Base-by-base conservation (phyloP, 2,329 filamentous ascomycete species). In the Mollisia scopiformis region DNA sequence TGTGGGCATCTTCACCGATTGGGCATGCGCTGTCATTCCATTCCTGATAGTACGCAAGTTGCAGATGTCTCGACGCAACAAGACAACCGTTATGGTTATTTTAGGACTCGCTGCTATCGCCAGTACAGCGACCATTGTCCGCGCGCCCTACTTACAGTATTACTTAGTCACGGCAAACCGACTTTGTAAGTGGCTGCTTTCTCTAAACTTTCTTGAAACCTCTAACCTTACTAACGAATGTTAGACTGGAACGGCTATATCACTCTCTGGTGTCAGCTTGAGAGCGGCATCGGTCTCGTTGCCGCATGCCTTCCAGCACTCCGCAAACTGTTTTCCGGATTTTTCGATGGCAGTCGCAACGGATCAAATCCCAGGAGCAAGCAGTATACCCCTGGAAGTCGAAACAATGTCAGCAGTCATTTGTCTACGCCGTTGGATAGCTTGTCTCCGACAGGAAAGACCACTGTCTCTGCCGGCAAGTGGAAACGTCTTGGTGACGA, bases 11-110 rank as follows among this genome's bases (percentile, higher is more conserved):
- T 53, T 68, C 46, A 72, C 73, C 16, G 76, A 78, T 57, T 78
- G 76, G 75, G 71, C 69, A 7, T 73, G 74, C 47, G 74, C 72
- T 50, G 70, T 75, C 2, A 68, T 78, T 2, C 76, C 76, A 1
- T 72, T 75, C 30, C 71, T 75, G 39, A 62, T 78, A 7, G 75
- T 78, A 10, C 76, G 73, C 71, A 72, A 73, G 23, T 63, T 77
- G 7, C 70, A 75, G 50, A 76, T 78, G 70, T 74, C 73, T 56
- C 65, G 27, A 1, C 64, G 70, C 35, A 73, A 73, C 8, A 77
- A 76, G 61, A 53, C 75, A 16, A 75, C 70, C 51, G 64, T 76
- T 23, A 58, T 59, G 30, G 21, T 61, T 21, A 62, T 67, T 54
- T 57, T 67, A 4, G 56, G 55, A 21, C 66, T 77, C 6, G 75